These are phyloP conservation scores for Eutypella sp. DNA, from an alignment of 2,329 filamentous ascomycete genomes.

Conservation along the genomic window DNA sequence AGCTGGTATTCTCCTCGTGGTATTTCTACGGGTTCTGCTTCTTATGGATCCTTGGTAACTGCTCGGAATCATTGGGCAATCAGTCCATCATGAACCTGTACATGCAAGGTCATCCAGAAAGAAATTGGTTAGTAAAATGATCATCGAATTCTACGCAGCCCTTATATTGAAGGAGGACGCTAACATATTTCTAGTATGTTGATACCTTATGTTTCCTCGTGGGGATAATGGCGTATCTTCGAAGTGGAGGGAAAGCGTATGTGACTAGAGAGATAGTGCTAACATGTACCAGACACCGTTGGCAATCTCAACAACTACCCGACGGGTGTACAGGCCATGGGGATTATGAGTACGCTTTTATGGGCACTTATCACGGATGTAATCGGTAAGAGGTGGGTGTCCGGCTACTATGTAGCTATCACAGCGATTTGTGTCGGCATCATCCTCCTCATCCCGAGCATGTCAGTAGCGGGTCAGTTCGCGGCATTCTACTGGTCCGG, in stretches of 20 bases:
- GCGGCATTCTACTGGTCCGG: constrained; percentile 8
- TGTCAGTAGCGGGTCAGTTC: constrained; percentile 3
- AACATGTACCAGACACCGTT: constrained; percentile 1
- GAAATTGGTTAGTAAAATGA: constrained; percentile 3
- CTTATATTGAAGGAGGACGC: not conserved
- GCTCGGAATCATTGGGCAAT: constrained; percentile 6
- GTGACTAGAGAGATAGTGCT: too few species aligned
- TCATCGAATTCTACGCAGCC: not conserved
- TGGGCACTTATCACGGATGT: constrained; percentile 8
- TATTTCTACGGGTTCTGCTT: constrained; percentile 7
- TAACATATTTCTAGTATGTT: constrained; percentile 1
- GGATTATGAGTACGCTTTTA: constrained; percentile 5
- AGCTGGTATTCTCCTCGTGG: constrained; percentile 2
- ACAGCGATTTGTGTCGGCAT: constrained; percentile 3
- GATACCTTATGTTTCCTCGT: not conserved
- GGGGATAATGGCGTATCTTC: too few species aligned
- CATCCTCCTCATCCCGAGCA: constrained; percentile 5
- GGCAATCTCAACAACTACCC: constrained; percentile 9
- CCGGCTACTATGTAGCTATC: constrained; percentile 1
- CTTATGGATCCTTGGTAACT: constrained; percentile 6
- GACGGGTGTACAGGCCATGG: constrained; percentile 4
- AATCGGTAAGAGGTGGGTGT: not conserved
- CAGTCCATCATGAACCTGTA: constrained; percentile 7
- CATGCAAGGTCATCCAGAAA: constrained; percentile 4
- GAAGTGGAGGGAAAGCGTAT: too few species aligned